Evolutionary conservation across 2,329 filamentous ascomycete genomes (phyloP), one percentile per base, ranked within the genome.

Genomic region (Fusarium setosum): DNA sequence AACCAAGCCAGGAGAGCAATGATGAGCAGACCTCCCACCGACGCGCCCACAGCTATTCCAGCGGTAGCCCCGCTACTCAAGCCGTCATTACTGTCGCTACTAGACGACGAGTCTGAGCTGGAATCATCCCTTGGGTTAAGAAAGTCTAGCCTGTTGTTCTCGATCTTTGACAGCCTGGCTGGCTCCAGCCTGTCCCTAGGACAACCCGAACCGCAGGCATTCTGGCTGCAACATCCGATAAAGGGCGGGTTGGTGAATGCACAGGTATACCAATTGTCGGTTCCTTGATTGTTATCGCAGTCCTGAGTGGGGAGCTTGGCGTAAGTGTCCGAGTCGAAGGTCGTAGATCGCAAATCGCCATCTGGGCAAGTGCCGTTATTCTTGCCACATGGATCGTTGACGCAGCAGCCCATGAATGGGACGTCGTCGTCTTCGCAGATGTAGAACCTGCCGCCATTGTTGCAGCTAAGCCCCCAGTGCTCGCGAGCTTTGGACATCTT

Each of bases 331-430:
- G 54, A 35, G 21, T 72, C 63, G 66, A 81, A 81, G 6, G 70
- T 74, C n/a, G 73, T 64, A 2, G 69, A 47, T 11, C 69, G 67
- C 38, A 80, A 37, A 26, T 70, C 57, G 3, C 64, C 59, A 9
- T 71, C 64, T 2, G 77, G 77, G 52, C 80, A 81, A 32, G 57
- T 37, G 32, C 78, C 79, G 18, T 69, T 66, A 29, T 63, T 66
- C 8, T 56, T 59, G 20, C 67, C 58, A 67, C 75, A 79, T 3
- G 80, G 79, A 50, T 82, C 65, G 31, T 68, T 67, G 32, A 70
- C 68, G 67, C 80, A 82, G 66, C 80, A 82, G 8, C 80, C 80
- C 31, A 82, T 38, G 56, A 81, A 82, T 56, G 76, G 72, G 5
- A 60, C 50, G 18, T 47, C 53, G 23, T 72, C 72, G 15, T 71